phyloP scores from a whole-genome alignment of 2,329 filamentous ascomycete genomes.

The Scedosporium boydii region DNA sequence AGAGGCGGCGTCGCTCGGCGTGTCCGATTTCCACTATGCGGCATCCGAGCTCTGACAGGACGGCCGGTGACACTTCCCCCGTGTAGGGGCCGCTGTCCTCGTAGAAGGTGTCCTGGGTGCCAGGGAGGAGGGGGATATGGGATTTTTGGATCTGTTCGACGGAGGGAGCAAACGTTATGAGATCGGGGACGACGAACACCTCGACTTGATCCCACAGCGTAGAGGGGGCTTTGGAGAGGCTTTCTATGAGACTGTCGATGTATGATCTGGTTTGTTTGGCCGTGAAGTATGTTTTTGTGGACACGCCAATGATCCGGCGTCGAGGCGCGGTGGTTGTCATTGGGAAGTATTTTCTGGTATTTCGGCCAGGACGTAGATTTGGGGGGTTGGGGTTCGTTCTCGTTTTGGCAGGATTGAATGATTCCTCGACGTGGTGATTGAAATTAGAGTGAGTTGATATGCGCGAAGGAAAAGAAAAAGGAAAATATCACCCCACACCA shows the following conservation, averaged over 20 bases:
- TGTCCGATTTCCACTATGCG: constrained; percentile 71
- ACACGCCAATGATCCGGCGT: constrained; percentile 61
- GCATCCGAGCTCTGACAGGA: constrained; percentile 58
- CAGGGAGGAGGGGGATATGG: constrained; percentile 47
- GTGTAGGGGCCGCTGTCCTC: constrained; percentile 66
- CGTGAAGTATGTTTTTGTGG: constrained; percentile 74
- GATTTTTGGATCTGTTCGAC: constrained; percentile 35
- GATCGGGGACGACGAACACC: constrained; percentile 72
- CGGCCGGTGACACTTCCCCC: constrained; percentile 63
- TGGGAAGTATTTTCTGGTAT: too few relatives aligned
- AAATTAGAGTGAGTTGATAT: too few relatives aligned
- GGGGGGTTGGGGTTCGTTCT: too few relatives aligned
- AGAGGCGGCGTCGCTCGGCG: constrained; percentile 64
- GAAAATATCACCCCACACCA: too few relatives aligned
- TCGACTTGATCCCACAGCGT: constrained; percentile 44
- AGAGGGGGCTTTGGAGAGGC: constrained; percentile 30
- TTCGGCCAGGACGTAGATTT: too few relatives aligned
- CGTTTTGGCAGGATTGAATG: too few relatives aligned
- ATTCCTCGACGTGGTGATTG: too few relatives aligned
- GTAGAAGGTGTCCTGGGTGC: constrained; percentile 68
- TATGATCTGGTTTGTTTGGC: constrained; percentile 51
- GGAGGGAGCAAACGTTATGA: constrained; percentile 53
- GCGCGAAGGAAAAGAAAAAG: too few relatives aligned
- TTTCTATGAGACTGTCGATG: constrained; percentile 36
- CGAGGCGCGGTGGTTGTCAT: constrained; percentile 22